Base-by-base conservation (phyloP, 2,329 filamentous ascomycete genomes). In the Cordyceps tenuipes region DNA sequence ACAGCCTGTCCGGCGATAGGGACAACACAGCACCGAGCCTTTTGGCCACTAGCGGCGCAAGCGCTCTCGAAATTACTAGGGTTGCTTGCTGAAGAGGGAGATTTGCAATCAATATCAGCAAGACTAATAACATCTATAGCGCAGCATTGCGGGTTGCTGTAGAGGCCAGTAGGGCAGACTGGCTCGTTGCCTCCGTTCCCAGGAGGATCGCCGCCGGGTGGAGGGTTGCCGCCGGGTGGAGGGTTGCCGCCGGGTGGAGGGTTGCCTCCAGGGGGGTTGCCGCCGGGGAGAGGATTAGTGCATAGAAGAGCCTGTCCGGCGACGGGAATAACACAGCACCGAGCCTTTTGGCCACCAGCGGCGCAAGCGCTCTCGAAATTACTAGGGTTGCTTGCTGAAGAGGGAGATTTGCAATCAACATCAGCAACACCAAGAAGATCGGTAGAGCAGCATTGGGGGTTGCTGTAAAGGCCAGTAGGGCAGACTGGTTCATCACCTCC, bases 301-400 rank as follows among this genome's bases (percentile, higher is more conserved):
- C 60, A 61, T 12, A 61, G 54, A 58, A 58, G 17, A 26, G 13
- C n/a, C 49, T 61, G 60, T 5, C 60, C 60, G 23, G 54, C 46
- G 19, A 83, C 72, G 26, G 80, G 80, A 21, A 83, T 61, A 34
- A 76, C 66, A 65, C 81, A 83, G 76, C 81, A 83, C 67, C 77
- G 78, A 56, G 79, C 79, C 59, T 75, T 75, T 69, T 81, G 77
- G 62, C 79, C 79, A 12, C 70, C 68, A 8, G 64, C 71, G 7
- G 77, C 58, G 67, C 79, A 82, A 62, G 74, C 70, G 36, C 69
- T 3, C 15, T 43, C 13, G 23, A 61, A 61, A 21, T 48, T 21
- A 9, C 29, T 29, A 8, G 29, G 29, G 29, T 29, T 29, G 29
- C 3, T 5, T 17, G 15, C n/a, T 47, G 19, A 41, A 63, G 19